Percentiles rank a stretch among this genome's conserved stretches.
These are phyloP conservation scores for Chrysanthemum seticuspe DNA, from an alignment of 129 eudicot genomes.

Conservation along the genomic window DNA sequence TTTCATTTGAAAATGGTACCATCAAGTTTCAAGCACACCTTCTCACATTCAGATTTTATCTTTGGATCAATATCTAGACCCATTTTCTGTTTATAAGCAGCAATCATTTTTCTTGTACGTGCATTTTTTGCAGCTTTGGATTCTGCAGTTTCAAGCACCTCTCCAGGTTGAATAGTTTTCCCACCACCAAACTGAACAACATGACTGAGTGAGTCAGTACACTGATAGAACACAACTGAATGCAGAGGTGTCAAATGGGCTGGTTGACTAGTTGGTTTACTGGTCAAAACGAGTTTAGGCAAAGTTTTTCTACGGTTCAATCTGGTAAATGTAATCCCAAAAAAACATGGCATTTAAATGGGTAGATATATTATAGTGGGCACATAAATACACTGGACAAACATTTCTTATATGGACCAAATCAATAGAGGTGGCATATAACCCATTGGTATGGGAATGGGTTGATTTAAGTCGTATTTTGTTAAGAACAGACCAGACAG, in stretches of 20 bases:
- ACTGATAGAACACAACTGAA: constrained; percentile 17
- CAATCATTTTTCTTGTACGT: constrained; percentile 60
- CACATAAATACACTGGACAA: no score
- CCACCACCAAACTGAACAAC: constrained; percentile 80
- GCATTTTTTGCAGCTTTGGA: constrained; percentile 76
- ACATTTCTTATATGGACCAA: no score
- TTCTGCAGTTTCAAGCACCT: constrained; percentile 73
- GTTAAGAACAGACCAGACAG: no score
- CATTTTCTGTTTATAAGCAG: constrained; percentile 56
- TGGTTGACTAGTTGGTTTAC: neutral
- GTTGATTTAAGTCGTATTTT: no score
- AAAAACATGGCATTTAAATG: no score
- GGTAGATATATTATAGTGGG: no score
- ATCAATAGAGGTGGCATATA: no score
- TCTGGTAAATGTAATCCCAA: no score
- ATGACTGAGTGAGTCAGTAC: constrained; percentile 1
- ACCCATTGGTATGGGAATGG: no score
- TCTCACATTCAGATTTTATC: constrained; percentile 77
- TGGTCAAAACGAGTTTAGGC: neutral
- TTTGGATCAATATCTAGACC: constrained; percentile 69
- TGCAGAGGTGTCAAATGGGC: neutral
- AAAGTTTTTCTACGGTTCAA: no score
- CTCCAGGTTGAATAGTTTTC: constrained; percentile 79
- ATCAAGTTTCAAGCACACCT: constrained; percentile 49
- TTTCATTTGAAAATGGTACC: constrained; percentile 25